A percentile compares a stretch with the other conserved stretches of the same genome.
Conservation (phyloP, 2,329 filamentous ascomycete species). For the Plenodomus tracheiphilus region DNA sequence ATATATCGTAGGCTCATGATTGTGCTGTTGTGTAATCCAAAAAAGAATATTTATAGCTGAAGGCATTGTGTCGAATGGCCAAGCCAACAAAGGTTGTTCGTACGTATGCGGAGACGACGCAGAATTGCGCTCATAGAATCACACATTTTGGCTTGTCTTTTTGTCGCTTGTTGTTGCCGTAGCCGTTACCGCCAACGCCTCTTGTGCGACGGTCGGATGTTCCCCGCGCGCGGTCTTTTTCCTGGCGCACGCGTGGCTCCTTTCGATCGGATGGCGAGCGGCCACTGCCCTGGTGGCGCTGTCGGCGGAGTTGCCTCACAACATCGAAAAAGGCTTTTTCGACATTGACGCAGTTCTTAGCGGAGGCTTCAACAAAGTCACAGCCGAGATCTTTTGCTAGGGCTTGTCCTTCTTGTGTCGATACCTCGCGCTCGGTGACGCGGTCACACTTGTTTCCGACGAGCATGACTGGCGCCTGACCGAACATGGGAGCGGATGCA, state of each 20-base stretch:
- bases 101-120: not conserved
- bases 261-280: constrained; percentile 21
- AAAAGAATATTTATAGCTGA: constrained; percentile 25
- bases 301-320: constrained; percentile 83
- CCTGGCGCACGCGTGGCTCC: constrained; percentile 15
- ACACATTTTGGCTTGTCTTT: constrained; percentile 41
- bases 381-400: constrained; percentile 90
- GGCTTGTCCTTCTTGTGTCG: constrained; percentile 91
- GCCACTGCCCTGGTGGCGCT: constrained; percentile 61
- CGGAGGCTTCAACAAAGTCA: constrained; percentile 95
- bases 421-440: constrained; percentile 93
- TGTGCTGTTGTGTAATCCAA: constrained; percentile 26
- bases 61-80: constrained; percentile 7
- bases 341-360: constrained; percentile 97
- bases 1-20: constrained; percentile 31
- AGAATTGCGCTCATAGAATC: constrained; percentile 31
- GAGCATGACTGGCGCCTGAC: constrained; percentile 91
- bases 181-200: constrained; percentile 15
- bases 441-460: constrained; percentile 98
- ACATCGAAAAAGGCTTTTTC: constrained; percentile 99
- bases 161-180: constrained; percentile 15
- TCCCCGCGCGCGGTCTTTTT: constrained; percentile 23
- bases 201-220: constrained; percentile 15
- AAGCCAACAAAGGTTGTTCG: not conserved
- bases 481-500: constrained; percentile 51